A percentile compares a stretch with the other conserved stretches of the same genome.
Evolutionary conservation across 139 green algal genomes (phyloP).

Genomic region (Asterochloris erici): DNA sequence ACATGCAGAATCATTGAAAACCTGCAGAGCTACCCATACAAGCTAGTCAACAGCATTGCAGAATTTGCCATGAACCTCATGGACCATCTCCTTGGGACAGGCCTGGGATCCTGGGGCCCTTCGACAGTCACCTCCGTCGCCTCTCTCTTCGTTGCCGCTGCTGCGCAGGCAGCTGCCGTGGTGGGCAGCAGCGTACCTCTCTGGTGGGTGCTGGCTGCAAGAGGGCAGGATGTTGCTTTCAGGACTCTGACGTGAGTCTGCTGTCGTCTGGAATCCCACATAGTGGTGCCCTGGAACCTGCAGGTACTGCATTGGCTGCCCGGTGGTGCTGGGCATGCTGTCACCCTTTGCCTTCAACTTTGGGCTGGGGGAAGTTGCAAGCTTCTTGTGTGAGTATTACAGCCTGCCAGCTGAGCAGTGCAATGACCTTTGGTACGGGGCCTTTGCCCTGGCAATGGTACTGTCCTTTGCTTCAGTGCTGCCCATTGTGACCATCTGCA

Average conservation of each 20-base stretch:
- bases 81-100: background rate
- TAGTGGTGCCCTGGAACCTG: too few relatives aligned
- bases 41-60: background rate
- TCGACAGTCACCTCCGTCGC: background rate
- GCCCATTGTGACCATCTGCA: slow-evolving; percentile 47
- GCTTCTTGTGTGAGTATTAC: slow-evolving; percentile 30
- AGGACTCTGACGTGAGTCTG: background rate
- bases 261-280: slow-evolving; percentile 8
- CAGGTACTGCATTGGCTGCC: slow-evolving; percentile 39
- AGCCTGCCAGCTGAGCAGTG: slow-evolving; percentile 33
- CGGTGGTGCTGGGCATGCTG: slow-evolving; percentile 39
- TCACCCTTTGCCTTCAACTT: slow-evolving; percentile 47
- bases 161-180: background rate
- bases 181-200: background rate
- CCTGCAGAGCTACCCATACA: background rate
- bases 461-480: slow-evolving; percentile 41
- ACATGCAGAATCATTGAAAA: slow-evolving; percentile 2
- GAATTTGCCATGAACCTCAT: slow-evolving; percentile 3
- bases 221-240: background rate
- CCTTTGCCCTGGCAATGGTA: slow-evolving; percentile 46
- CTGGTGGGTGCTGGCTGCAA: background rate
- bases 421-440: slow-evolving; percentile 43
- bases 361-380: slow-evolving; percentile 26
- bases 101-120: background rate
- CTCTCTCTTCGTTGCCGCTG: background rate